A percentile compares a stretch with the other conserved stretches of the same genome.
These are phyloP conservation scores for Usnea hakonensis DNA, from an alignment of 495 filamentous ascomycete species.

Conservation along the genomic window DNA sequence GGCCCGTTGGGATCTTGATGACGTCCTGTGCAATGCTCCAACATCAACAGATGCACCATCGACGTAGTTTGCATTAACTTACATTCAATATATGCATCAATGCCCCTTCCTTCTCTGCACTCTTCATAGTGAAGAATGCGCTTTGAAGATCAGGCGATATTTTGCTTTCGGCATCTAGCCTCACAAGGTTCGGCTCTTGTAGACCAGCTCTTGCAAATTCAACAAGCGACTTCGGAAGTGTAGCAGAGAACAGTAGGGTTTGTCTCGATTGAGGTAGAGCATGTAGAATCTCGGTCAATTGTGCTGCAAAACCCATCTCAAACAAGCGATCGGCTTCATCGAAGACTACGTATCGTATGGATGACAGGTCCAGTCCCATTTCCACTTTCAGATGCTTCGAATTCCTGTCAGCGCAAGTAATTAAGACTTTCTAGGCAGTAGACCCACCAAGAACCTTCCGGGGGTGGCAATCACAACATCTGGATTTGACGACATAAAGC, in stretches of 20 bases:
- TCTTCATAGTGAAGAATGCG: slow-evolving; percentile 88
- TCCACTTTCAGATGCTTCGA: slow-evolving; percentile 95
- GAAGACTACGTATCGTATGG: slow-evolving; percentile 85
- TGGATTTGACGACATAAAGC: slow-evolving; percentile 84
- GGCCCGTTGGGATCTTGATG: slow-evolving; percentile 83
- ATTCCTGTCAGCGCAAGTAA: too few species aligned
- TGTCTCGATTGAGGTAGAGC: slow-evolving; percentile 76
- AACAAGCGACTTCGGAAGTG: slow-evolving; percentile 82
- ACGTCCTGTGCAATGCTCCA: slow-evolving; percentile 38
- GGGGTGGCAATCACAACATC: slow-evolving; percentile 96
- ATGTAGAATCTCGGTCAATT: slow-evolving; percentile 88
- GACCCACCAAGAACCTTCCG: slow-evolving; percentile 84
- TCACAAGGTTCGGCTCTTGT: slow-evolving; percentile 78
- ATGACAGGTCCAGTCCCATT: slow-evolving; percentile 81
- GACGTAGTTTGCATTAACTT: neutral
- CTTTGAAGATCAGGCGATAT: slow-evolving; percentile 88
- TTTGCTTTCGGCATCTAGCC: slow-evolving; percentile 89
- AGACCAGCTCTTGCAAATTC: slow-evolving; percentile 93
- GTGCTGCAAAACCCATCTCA: slow-evolving; percentile 94
- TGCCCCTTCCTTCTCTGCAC: slow-evolving; percentile 86
- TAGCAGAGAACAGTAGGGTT: slow-evolving; percentile 90
- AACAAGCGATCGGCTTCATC: slow-evolving; percentile 96
- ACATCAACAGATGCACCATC: neutral
- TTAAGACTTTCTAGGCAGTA: too few species aligned
- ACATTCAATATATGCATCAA: slow-evolving; percentile 76